These are phyloP conservation scores for Tuber borchii DNA, from an alignment of 495 filamentous ascomycete genomes.

Conservation along the genomic window DNA sequence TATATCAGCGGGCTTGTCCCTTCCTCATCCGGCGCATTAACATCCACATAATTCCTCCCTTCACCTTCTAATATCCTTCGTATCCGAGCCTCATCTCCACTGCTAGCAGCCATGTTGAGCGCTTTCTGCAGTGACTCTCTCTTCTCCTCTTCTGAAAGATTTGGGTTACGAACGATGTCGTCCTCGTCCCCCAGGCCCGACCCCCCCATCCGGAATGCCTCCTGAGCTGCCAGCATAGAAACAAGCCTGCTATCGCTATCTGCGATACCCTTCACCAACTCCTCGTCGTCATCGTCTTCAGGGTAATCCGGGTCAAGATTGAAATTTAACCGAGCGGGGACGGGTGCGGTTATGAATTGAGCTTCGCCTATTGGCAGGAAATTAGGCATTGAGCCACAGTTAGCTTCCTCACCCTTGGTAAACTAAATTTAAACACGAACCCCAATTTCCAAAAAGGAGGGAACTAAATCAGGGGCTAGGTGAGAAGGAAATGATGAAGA, in stretches of 20 bases:
- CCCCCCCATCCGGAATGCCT: conserved; percentile 67
- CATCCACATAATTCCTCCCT: conserved; percentile 70
- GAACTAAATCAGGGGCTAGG: not conserved
- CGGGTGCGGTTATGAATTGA: conserved; percentile 80
- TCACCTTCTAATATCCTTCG: conserved; percentile 67
- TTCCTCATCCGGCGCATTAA: conserved; percentile 88
- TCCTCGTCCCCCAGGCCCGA: conserved; percentile 70
- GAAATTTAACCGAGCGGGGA: conserved; percentile 70
- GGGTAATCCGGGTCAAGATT: conserved; percentile 70
- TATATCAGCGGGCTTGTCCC: conserved; percentile 94
- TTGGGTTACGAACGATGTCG: conserved; percentile 63
- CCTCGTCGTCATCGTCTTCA: conserved; percentile 59
- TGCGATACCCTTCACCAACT: conserved; percentile 59
- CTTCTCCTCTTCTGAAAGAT: conserved; percentile 70
- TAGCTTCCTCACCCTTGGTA: not conserved
- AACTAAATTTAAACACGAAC: not conserved
- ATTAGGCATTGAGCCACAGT: conserved; percentile 16
- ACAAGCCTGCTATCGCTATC: conserved; percentile 82
- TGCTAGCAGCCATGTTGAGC: conserved; percentile 93
- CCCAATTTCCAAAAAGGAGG: not conserved
- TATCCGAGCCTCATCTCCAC: conserved; percentile 81
- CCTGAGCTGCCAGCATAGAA: conserved; percentile 94
- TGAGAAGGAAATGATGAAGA: not conserved
- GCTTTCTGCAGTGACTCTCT: conserved; percentile 72
- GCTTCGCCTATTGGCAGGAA: conserved; percentile 64